phyloP scores from a whole-genome alignment of 1,284 basidiomycete genomes.

The Sporisorium graminicola region DNA sequence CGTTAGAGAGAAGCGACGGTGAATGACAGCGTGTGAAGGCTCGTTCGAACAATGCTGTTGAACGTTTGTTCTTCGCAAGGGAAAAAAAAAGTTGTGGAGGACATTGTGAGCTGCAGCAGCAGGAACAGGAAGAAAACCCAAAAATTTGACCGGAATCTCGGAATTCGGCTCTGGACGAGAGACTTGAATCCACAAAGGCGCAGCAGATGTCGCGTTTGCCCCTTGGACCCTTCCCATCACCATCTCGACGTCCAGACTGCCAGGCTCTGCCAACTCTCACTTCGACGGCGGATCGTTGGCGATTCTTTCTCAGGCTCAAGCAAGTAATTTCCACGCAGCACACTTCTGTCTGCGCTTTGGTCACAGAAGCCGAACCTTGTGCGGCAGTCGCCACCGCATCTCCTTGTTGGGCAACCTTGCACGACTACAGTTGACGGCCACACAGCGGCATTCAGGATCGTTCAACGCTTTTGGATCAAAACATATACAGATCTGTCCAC shows the following conservation, averaged over 20 bases:
- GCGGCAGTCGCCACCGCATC: neutral
- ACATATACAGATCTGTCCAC: neutral
- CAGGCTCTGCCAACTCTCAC: neutral
- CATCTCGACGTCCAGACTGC: constrained; percentile 6
- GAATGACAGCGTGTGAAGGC: neutral
- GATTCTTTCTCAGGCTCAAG: neutral
- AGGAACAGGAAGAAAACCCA: constrained; percentile 5
- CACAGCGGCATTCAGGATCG: neutral
- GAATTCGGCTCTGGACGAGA: constrained; percentile 16
- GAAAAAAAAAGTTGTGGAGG: constrained; percentile 27
- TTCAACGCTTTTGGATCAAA: neutral
- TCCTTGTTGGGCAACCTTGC: neutral
- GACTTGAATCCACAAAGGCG: neutral
- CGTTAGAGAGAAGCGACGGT: neutral
- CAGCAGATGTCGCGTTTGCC: constrained; percentile 29
- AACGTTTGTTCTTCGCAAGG: neutral
- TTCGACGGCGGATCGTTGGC: neutral
- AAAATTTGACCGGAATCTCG: constrained; percentile 34
- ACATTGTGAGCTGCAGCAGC: constrained; percentile 12
- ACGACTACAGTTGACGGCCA: neutral
- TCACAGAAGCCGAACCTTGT: neutral
- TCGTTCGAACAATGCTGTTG: constrained; percentile 9
- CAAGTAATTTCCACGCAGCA: too few species aligned
- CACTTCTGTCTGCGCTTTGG: neutral
- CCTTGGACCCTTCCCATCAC: constrained; percentile 36